Base-by-base conservation (phyloP, 257 asterid genomes). In the Salvia splendens region DNA sequence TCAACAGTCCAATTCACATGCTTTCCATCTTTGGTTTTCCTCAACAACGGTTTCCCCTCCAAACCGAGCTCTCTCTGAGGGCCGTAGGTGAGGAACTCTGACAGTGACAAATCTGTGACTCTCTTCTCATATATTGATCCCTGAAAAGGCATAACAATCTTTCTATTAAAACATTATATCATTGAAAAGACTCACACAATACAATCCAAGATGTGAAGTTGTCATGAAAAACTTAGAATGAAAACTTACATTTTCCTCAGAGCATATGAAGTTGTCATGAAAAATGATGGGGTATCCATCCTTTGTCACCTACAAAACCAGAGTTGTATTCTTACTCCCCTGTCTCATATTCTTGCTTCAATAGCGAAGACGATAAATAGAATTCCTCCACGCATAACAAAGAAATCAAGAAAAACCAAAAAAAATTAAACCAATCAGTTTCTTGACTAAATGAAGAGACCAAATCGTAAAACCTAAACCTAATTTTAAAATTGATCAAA, bases 241-340 rank as follows among this genome's bases (percentile, higher is more conserved):
- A 24, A 24, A 24, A 24, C 30, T 24, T 75, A 92, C 98, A 38
- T 82, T 76, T 12, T 91, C 86, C 72, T 87, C 80, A 4, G 91
- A 84, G 75, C 84, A 75, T 75, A 94, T 89, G 83, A 85, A 87
- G 86, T 94, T 82, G 83, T 94, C 99, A 75, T 94, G 99, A 68
- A 94, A 94, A 65, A 94, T 80, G 75, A 94, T 74, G 42, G 99
- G 97, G 85, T 84, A 85, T 61, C 84, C 95, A 82, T 94, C 99
- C 56, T 71, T 84, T 1, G 97, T 94, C 55, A 94, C 99, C 97
- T 93, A 82, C 83, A 86, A 82, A 81, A 79, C 52, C 47, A 79
- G 75, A 52, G 65, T 73, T 30, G 78, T 64, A 55, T 64, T 77
- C 65, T 81, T 64, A 79, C 83, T 73, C 85, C 77, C 77, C 79